Conservation (phyloP, 2,329 filamentous ascomycete genomes). For the Arthrobotrys iridis region DNA sequence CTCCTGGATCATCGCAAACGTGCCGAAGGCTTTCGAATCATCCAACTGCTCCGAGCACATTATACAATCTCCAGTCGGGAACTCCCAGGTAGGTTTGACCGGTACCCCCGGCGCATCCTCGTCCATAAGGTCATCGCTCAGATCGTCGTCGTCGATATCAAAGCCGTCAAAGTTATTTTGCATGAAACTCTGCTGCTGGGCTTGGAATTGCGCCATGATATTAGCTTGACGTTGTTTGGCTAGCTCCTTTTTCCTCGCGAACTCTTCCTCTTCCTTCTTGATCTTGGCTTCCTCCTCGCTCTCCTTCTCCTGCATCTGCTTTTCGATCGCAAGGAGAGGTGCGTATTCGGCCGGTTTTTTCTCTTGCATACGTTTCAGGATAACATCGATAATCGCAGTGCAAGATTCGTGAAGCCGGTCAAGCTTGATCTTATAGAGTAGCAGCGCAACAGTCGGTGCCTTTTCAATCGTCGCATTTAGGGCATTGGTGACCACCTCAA, state of each 20-base stretch:
- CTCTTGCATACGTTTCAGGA: slow-evolving; percentile 85
- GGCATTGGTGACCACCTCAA: slow-evolving; percentile 5
- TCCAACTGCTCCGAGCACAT: slow-evolving; percentile 96
- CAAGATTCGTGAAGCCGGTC: slow-evolving; percentile 81
- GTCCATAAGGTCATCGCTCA: slow-evolving; percentile 79
- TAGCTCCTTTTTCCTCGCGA: slow-evolving; percentile 86
- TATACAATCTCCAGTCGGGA: slow-evolving; percentile 91
- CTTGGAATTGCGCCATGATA: slow-evolving; percentile 98
- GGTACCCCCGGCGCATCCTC: slow-evolving; percentile 69
- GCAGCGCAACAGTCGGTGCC: slow-evolving; percentile 72
- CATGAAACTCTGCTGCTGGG: slow-evolving; percentile 95
- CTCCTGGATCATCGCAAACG: slow-evolving; percentile 87
- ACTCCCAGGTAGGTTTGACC: slow-evolving; percentile 84
- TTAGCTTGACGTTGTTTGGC: slow-evolving; percentile 88
- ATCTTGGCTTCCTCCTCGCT: slow-evolving; percentile 81
- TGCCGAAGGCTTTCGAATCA: slow-evolving; percentile 87
- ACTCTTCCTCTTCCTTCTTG: slow-evolving; percentile 74
- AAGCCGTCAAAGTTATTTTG: slow-evolving; percentile 65
- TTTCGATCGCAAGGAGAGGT: slow-evolving; percentile 73
- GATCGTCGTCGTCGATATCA: slow-evolving; percentile 76
- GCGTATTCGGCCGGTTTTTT: slow-evolving; percentile 78
- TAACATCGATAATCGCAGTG: slow-evolving; percentile 80
- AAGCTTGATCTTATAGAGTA: slow-evolving; percentile 66
- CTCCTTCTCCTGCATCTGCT: slow-evolving; percentile 68
- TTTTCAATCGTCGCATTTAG: slow-evolving; percentile 68